Base-by-base conservation (phyloP, 2,329 filamentous ascomycete species). In the Fusarium transvaalense region DNA sequence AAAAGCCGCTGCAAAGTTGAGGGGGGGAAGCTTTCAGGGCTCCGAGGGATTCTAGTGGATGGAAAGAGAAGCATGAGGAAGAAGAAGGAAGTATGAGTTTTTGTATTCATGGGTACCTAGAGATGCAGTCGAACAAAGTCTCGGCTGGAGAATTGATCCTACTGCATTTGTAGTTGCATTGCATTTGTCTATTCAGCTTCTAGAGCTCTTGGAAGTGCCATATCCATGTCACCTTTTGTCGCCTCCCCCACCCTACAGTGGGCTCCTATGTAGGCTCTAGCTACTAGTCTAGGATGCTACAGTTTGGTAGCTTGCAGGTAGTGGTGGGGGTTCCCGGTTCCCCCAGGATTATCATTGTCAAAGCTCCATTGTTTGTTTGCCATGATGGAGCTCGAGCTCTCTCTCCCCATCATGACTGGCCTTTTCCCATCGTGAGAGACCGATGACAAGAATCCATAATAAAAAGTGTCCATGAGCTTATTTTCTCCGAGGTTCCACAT, bases 371-470 rank as follows among this genome's bases (percentile, higher is more conserved):
- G 50, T 51, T 50, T 62, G 50, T 51, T 65, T 61, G 45, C 53
- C 61, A 69, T 69, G 61, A 70, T 68, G 66, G 56, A 70, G 63
- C 67, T 68, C 43, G 25, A 69, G 61, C 66, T 67, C 50, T 34
- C 43, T 43, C 17, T 43, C 46, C 45, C 31, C 66, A 69, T 69
- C 65, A 69, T 69, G 66, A 64, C 59, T 61, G 46, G 66, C 56
- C 19, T 31, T 35, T 29, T 5, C 53, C 45, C 23, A 64, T 57
- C 23, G 37, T 47, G 41, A 62, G 39, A 61, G 35, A 43, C 35
- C 13, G 39, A 62, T 17, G 10, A 41, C 31, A 38, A 37, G 29
- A 56, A 21, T 37, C 61, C 60, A 59, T 64, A 48, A 39, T 38
- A 50, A 66, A 66, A 66, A 41, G 61, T 55, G 61, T 47, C 63